Evolutionary conservation across 306 rosid species (phyloP), one percentile per base, ranked within the genome.

Genomic region (Benincasa hispida): DNA sequence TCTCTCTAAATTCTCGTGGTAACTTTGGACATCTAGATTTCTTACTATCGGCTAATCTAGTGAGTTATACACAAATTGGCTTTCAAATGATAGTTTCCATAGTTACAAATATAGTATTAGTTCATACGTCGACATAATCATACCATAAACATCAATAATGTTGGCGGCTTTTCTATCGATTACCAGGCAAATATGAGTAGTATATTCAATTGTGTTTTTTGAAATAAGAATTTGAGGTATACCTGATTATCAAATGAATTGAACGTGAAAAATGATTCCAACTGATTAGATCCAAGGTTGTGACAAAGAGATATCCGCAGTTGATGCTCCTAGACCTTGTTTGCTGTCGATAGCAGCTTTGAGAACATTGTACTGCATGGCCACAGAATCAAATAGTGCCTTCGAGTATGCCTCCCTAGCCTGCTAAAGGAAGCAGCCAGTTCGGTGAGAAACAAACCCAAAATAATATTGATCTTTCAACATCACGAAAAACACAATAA

Each of bases 281-380:
- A 78, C 62, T 48, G 84, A 81, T 89, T 90, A 90, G 83, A 77
- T 84, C 97, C 99, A 90, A 10, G 97, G 92, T 82, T 95, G 99
- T 32, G 97, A 88, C 87, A 95, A 80, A 79, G 91, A 84, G 70
- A 95, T 85, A 76, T 51, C 80, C 8, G 89, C 86, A 51, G 80
- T 87, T 70, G 98, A 89, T 62, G 97, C 96, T n/a, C 54, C 28
- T 34, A 85, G 77, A 81, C 97, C 99, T 82, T 84, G 83, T 76
- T 74, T 79, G 41, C 89, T 86, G 47, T 89, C 88, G 78, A 92
- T 60, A 18, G 99, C 97, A 61, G 90, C 83, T 83, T 88, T 89
- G 68, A 95, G 90, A 83, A 95, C 97, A 78, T 80, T 74, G 89
- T 92, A 95, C 80, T 95, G 99, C 80, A 79, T 84, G 5, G 79